Conservation (phyloP, 2,329 filamentous ascomycete species). For the Colletotrichum sp. region DNA sequence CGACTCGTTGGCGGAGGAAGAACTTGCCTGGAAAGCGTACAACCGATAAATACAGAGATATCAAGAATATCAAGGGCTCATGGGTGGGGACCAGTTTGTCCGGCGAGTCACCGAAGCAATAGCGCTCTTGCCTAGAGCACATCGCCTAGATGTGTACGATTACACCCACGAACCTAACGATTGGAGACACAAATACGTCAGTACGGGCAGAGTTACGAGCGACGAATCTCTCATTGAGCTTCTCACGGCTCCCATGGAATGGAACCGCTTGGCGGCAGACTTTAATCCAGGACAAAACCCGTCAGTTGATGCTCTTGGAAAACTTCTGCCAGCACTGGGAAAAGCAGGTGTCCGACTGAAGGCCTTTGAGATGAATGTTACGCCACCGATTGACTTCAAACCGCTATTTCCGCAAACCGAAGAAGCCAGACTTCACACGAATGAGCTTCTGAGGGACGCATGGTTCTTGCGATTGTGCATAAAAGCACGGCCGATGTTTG, state of each 20-base stretch:
- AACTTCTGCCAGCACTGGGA: neutral
- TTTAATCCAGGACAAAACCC: no score
- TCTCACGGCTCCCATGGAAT: neutral
- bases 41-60: rapidly evolving
- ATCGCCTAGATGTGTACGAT: neutral
- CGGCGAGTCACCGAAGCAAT: neutral
- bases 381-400: no score
- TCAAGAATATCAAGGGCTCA: neutral
- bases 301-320: neutral
- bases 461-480: no score
- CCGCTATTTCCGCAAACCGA: no score
- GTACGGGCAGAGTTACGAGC: neutral
- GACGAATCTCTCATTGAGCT: neutral
- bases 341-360: neutral
- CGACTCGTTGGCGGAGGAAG: no score
- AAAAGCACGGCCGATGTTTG: no score
- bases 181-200: neutral
- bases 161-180: neutral
- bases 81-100: neutral
- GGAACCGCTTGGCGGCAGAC: neutral
- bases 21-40: neutral
- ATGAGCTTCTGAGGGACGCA: no score
- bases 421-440: no score
- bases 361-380: neutral
- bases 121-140: neutral